phyloP scores from a whole-genome alignment of 176 grass and related monocot species.

The Pontederia paniculata region DNA sequence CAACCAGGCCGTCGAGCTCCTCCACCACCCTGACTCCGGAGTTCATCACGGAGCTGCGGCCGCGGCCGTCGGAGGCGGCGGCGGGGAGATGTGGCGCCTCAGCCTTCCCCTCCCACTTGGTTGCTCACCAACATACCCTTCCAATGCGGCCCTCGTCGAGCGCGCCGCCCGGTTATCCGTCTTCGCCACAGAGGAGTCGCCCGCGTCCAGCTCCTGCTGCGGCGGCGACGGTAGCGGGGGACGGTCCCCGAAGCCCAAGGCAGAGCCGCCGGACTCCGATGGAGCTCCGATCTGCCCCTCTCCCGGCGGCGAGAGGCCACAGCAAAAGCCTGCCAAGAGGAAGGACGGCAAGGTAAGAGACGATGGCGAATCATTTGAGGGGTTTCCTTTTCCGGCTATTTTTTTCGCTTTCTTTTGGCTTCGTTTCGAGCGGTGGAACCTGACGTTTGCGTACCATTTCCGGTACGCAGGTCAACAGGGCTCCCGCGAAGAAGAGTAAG shows the following conservation, averaged over 20 bases:
- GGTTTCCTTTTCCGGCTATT: conserved; percentile 9
- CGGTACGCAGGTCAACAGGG: conserved; percentile 1
- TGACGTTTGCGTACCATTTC: neutral
- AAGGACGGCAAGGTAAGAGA: conserved; percentile 9
- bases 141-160: neutral
- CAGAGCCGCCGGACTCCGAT: conserved; percentile 6
- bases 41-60: conserved; percentile 22
- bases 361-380: neutral
- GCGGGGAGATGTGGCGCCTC: neutral
- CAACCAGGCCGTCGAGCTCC: conserved; percentile 27
- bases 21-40: conserved; percentile 34
- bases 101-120: neutral
- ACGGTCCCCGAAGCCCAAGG: neutral
- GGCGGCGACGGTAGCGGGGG: neutral
- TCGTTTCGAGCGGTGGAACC: too few relatives aligned
- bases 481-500: conserved; percentile 10
- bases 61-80: neutral
- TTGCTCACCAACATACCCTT: neutral
- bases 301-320: neutral
- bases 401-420: too few relatives aligned
- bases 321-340: neutral
- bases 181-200: neutral
- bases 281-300: neutral
- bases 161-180: conserved; percentile 1
- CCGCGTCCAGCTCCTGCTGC: neutral